These are phyloP conservation scores for Zygosaccharomyces rouxii DNA, from an alignment of 805 yeast species.

Conservation along the genomic window DNA sequence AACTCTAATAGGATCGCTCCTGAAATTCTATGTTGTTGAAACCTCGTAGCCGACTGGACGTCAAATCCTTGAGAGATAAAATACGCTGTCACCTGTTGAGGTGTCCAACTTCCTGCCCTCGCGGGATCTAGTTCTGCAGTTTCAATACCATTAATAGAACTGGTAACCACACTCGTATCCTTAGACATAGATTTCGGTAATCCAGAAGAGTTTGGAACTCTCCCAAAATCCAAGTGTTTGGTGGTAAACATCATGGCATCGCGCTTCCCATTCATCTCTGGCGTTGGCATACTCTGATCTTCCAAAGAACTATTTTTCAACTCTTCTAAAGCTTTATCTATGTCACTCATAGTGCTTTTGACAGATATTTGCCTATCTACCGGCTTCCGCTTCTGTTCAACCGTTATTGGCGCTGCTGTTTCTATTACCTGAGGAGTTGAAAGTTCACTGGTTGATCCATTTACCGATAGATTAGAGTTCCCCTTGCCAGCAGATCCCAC, in stretches of 20 bases:
- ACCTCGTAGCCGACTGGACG: constrained; percentile 66
- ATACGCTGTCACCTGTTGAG: constrained; percentile 77
- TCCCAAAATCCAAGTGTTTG: constrained; percentile 15
- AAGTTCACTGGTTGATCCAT: constrained; percentile 23
- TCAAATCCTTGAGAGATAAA: constrained; percentile 74
- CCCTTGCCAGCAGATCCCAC: constrained; percentile 30
- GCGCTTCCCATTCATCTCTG: constrained; percentile 3
- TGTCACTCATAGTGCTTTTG: constrained; percentile 59
- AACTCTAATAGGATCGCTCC: constrained; percentile 82
- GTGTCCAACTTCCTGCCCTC: constrained; percentile 66
- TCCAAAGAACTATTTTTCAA: constrained; percentile 38
- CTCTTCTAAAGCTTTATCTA: constrained; percentile 68
- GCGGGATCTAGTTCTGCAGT: constrained; percentile 42
- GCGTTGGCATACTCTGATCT: constrained; percentile 8
- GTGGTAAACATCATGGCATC: constrained; percentile 21
- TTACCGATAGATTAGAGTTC: constrained; percentile 18
- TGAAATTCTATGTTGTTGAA: constrained; percentile 81
- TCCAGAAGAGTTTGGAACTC: constrained; percentile 6
- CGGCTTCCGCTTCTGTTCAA: constrained; percentile 9
- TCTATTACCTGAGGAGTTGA: constrained; percentile 29
- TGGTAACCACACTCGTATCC: constrained; percentile 13
- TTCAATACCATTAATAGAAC: constrained; percentile 20
- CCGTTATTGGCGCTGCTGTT: constrained; percentile 19
- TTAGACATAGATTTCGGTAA: constrained; percentile 17
- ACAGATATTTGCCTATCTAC: constrained; percentile 39